Conservation (phyloP, 139 green algal species). For the Astrephomene gubernaculifera region DNA sequence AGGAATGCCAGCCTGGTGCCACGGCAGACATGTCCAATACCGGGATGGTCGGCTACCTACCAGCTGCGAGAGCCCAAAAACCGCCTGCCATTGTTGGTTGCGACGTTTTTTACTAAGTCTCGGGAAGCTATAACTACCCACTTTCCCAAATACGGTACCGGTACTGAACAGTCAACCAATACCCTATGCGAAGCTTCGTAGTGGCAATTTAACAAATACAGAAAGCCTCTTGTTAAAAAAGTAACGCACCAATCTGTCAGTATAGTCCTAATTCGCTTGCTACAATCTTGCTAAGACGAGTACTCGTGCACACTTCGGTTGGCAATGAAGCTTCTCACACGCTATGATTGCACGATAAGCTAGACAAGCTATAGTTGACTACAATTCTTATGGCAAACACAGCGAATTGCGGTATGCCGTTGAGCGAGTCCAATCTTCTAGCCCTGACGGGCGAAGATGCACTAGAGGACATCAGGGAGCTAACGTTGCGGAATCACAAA, state of each 20-base stretch:
- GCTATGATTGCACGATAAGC: no score
- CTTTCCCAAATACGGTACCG: no score
- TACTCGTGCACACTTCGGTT: no score
- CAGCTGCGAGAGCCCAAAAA: constrained; percentile 29
- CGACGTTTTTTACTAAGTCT: neutral
- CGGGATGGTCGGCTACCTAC: no score
- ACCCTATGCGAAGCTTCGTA: neutral
- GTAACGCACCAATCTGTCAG: neutral
- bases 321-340: no score
- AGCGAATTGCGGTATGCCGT: neutral
- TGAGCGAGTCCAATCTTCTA: constrained; percentile 32
- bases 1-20: no score
- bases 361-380: no score
- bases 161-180: neutral
- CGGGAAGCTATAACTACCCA: no score
- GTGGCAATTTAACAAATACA: neutral
- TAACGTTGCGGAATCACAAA: constrained; percentile 43
- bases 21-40: no score
- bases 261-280: no score
- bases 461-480: constrained; percentile 43
- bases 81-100: neutral
- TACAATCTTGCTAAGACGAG: no score
- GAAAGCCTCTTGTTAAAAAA: neutral
- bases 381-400: no score
- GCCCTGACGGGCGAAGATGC: constrained; percentile 41